Conservation (phyloP, 305 asterid genomes). For the Coffea humblotiana region DNA sequence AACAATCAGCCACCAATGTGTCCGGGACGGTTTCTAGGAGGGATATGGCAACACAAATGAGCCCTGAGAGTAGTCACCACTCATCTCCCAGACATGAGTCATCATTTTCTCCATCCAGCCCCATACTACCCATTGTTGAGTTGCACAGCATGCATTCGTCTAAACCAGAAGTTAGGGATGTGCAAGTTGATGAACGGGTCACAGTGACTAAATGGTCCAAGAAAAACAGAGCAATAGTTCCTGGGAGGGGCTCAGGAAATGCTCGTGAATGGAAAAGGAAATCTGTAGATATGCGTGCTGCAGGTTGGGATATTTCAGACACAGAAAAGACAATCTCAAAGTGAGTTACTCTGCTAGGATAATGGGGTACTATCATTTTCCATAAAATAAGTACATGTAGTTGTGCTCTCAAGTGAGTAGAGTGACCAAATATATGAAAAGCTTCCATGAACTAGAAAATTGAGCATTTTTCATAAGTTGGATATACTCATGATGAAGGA, state of each 20-base stretch:
- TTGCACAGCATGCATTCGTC: slow-evolving; percentile 39
- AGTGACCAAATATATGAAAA: too few species aligned
- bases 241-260: slow-evolving; percentile 46
- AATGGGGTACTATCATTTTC: slow-evolving; percentile 1
- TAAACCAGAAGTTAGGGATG: slow-evolving; percentile 67
- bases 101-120: slow-evolving; percentile 60
- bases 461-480: too few species aligned
- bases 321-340: slow-evolving; percentile 59
- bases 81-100: slow-evolving; percentile 42
- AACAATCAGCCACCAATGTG: slow-evolving; percentile 46
- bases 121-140: slow-evolving; percentile 57
- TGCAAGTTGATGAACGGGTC: slow-evolving; percentile 75
- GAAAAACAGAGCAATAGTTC: slow-evolving; percentile 49
- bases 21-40: slow-evolving; percentile 63
- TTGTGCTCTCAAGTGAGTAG: background rate
- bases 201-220: slow-evolving; percentile 90
- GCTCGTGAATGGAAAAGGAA: slow-evolving; percentile 67
- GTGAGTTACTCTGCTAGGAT: slow-evolving; percentile 34
- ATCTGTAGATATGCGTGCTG: slow-evolving; percentile 50
- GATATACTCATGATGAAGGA: background rate
- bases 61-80: slow-evolving; percentile 37
- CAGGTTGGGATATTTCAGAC: slow-evolving; percentile 67
- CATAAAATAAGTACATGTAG: background rate
- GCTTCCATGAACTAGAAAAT: background rate
- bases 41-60: slow-evolving; percentile 53